Conservation (phyloP, 2,329 filamentous ascomycete genomes). For the Aspergillus sp. region DNA sequence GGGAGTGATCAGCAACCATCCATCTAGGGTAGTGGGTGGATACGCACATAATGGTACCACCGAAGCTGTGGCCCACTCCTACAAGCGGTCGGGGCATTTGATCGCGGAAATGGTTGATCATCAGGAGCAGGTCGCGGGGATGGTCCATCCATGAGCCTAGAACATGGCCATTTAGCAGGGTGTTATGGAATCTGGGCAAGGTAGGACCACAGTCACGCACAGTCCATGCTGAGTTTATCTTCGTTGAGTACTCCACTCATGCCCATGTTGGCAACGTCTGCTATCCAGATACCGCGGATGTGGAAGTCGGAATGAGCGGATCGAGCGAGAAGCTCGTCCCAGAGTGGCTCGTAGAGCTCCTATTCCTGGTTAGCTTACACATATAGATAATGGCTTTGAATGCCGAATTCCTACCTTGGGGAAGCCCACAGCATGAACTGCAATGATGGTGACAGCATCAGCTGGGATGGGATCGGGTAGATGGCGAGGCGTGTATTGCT, state of each 20-base stretch:
- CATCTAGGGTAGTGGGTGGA: background rate
- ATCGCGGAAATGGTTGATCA: constrained; percentile 20
- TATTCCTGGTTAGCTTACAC: constrained; percentile 31
- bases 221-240: constrained; percentile 13
- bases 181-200: background rate
- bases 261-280: constrained; percentile 16
- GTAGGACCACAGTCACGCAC: background rate
- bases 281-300: constrained; percentile 56
- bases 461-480: background rate
- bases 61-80: constrained; percentile 16
- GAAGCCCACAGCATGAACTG: constrained; percentile 12
- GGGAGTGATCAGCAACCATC: background rate
- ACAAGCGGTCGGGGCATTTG: constrained; percentile 13
- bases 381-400: background rate
- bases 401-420: constrained; percentile 1
- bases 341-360: constrained; percentile 85
- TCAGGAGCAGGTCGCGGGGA: constrained; percentile 10
- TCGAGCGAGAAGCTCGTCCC: constrained; percentile 70
- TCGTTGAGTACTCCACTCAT: constrained; percentile 18
- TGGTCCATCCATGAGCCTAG: constrained; percentile 17
- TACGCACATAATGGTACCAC: constrained; percentile 35
- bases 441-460: constrained; percentile 13
- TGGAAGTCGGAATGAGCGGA: constrained; percentile 59
- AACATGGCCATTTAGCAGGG: background rate
- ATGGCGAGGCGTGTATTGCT: constrained; percentile 15